phyloP scores from a whole-genome alignment of 78 protist genomes.

The Parvularia atlantis region DNA sequence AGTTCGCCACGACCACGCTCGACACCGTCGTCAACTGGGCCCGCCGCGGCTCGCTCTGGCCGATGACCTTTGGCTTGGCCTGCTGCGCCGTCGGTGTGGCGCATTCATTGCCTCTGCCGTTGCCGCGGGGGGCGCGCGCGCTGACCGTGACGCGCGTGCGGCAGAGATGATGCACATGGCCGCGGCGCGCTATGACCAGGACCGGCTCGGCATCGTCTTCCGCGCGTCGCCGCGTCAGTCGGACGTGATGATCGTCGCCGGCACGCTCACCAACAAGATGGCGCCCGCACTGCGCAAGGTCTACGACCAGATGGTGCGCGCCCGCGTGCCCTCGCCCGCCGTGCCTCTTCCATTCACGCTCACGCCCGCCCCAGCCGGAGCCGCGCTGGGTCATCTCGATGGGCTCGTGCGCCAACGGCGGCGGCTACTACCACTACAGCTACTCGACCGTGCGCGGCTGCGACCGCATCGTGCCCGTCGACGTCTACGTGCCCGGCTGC shows the following conservation, averaged over 20 bases:
- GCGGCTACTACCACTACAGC: slow-evolving; percentile 94
- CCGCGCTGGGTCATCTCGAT: slow-evolving; percentile 82
- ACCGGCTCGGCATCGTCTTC: too few species aligned
- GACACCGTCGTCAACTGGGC: too few species aligned
- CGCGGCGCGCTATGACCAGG: too few species aligned
- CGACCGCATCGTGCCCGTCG: slow-evolving; percentile 93
- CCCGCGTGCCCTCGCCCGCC: neutral
- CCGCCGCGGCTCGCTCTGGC: too few species aligned
- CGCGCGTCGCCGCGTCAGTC: slow-evolving; percentile 85
- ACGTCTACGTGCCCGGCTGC: slow-evolving; percentile 95
- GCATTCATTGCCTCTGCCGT: too few species aligned
- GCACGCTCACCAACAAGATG: slow-evolving; percentile 95
- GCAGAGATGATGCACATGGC: too few species aligned
- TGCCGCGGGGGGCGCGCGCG: too few species aligned
- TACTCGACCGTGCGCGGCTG: slow-evolving; percentile 94
- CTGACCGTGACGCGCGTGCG: too few species aligned
- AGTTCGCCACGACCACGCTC: too few species aligned
- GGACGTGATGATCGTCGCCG: slow-evolving; percentile 90
- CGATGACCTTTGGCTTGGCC: too few species aligned
- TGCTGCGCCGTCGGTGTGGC: too few species aligned
- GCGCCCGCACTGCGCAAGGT: slow-evolving; percentile 90
- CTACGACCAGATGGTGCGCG: slow-evolving; percentile 77
- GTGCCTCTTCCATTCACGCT: neutral
- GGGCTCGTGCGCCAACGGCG: slow-evolving; percentile 97
- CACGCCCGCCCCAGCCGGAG: neutral